Base-by-base conservation (phyloP, 1,139 yeast species). In the Scheffersomyces titani region DNA sequence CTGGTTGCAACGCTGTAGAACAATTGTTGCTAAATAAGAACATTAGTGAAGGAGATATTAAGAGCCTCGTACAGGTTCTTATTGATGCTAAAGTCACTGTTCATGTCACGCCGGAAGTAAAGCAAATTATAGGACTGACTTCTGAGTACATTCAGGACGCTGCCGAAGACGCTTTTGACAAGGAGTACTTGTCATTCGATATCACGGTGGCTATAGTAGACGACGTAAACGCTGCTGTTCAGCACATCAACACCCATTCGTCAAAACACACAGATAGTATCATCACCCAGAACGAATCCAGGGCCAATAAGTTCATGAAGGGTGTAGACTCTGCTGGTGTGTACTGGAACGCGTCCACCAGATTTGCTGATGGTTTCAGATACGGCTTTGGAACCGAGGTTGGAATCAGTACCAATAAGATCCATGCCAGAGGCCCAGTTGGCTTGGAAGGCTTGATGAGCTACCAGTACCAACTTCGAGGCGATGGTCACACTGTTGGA, bases 341-440 rank as follows among this genome's bases (percentile, higher is more conserved):
- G n/a, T 96, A 92, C 77, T 93, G 98, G 98, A 96, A 96, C 70
- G 93, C 97, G 54, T 90, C 97, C 9, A 92, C 98, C 2, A 82
- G 99, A 69, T 96, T 96, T 75, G 98, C 99, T 9, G 99, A 96
- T 74, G 99, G 99, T 1, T 94, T 92, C 80, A 85, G 99, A 70
- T 96, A 92, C 69, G 99, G 99, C 0, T 94, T 96, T 70, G 99
- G 99, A 54, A 89, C 99, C 7, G 99, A 96, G 73, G 99, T 96
- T 36, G 99, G 99, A 48, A 93, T 96, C 59, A 89, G 97, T 58
- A 96, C 99, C 51, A 92, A 93, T 70, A 94, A 94, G 72, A 92
- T 96, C 63, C 99, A 96, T 70, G 97, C 99, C 16, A 84, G 99
- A 66, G 99, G 99, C 0, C 99, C 99, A 13, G 98, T 96, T 46